Base-by-base conservation (phyloP, 1,139 yeast species). In the Pneumocystis murina region DNA sequence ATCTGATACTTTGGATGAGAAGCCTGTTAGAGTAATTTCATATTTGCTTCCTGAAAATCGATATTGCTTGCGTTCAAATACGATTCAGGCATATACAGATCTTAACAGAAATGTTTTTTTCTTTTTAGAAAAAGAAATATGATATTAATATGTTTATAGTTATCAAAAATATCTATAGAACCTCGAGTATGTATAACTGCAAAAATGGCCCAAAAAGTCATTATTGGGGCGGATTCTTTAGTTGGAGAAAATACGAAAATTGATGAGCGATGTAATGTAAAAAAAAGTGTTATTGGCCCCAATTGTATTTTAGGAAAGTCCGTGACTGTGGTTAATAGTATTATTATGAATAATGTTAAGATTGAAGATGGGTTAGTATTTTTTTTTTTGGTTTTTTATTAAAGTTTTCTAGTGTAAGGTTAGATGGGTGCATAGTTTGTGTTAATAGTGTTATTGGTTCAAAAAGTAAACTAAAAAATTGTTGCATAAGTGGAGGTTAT, bases 401-500 rank as follows among this genome's bases (percentile, higher is more conserved):
- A 10, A 67, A 67, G 28, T 24, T 24, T 5, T 48, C 28, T 48
- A 63, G 67, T 12, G 71, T 73, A n/a, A 83, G 79, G 62, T 76
- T 94, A 68, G 98, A 94, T 74, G 92, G 91, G 75, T 90, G 96
- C 75, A 84, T 92, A 36, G 77, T 94, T 66, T 98, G 98, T 33
- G 78, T 79, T 61, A 78, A 78, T 61, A 92, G 84, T 1, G 75
- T 76, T 20, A 79, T 94, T 59, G 84, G 65, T 35, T 61, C 67
- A 17, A 63, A 63, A 62, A 36, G 64, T 12, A 35, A 58, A 7
- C 62, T 66, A 43, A 62, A 59, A 48, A 64, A 66, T 38, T 66
- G 67, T 36, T 61, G 60, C 33, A 63, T 66, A 61, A 67, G 67
- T 14, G 67, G 64, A 20, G 59, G 62, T 28, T 64, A 61, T 57